Base-by-base conservation (phyloP, 331 rosid species). In the Stylosanthes scabra region DNA sequence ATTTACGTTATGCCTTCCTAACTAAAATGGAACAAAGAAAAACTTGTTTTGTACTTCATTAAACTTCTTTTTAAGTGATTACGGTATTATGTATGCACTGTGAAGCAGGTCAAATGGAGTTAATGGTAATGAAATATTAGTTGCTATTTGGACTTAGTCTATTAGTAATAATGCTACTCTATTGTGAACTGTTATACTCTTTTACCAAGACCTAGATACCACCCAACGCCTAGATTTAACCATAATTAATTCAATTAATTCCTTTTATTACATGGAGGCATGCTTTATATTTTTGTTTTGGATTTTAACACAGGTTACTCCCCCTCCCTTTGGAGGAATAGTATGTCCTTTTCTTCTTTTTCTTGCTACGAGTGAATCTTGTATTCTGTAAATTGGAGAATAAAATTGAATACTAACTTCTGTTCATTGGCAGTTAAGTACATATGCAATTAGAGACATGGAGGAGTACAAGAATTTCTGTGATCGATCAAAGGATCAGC, bases 381-480 rank as follows among this genome's bases (percentile, higher is more conserved):
- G 42, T 42, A 42, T 66, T 46, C 56, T 56, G 46, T 63, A 46
- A 69, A 58, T 78, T 49, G 7, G 55, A 50, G 47, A 11, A 20
- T 59, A 59, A 40, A 73, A 11, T n/a, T 59, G 61, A 16, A 73
- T 68, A 12, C 45, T 81, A 81, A 58, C 54, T 80, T 78, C 59
- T 76, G 5, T 59, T 81, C 29, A 7, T 45, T 76, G 55, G 71
- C 88, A 95, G 99, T 74, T 92, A 68, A 92, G 90, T 76, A 74
- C 99, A 63, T 92, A 92, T 50, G 99, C 92, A 68, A 88, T 95
- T 75, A 85, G 99, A 79, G 99, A 95, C 69, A 93, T 78, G 75
- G 98, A 95, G 81, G 99, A 95, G 75, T 95, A 92, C 86, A 87
- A 88, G 87, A 95, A 95, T 57, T 95, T 92, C 83, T 95, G 99